Evolutionary conservation across 176 grass and related monocot species (phyloP).

Genomic region (Aegilops bicornis): DNA sequence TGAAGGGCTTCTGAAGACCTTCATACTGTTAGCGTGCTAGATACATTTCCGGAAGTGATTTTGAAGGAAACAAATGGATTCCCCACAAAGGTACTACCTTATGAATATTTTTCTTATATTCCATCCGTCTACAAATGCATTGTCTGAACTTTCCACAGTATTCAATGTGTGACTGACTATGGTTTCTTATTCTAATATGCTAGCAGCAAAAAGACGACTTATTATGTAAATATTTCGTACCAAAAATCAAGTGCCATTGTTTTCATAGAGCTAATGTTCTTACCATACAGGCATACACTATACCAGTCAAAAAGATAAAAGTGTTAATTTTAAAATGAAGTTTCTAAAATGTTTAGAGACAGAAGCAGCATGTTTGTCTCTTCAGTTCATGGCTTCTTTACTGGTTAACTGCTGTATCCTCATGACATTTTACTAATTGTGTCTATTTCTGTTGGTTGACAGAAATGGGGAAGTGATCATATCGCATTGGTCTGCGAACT

Average conservation of each 20-base stretch:
- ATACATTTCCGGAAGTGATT: conserved; percentile 85
- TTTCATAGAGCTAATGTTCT: neutral
- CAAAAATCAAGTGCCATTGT: neutral
- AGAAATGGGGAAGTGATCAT: conserved; percentile 99
- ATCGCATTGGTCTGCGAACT: conserved; percentile 78
- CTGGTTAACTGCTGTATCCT: neutral
- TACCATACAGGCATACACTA: neutral
- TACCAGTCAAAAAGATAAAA: neutral
- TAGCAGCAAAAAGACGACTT: neutral
- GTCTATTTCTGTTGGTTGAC: conserved; percentile 25
- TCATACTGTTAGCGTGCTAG: conserved; percentile 68
- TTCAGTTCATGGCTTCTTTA: neutral
- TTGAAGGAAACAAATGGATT: conserved; percentile 68
- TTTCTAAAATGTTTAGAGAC: conserved; percentile 11
- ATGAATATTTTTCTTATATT: conserved; percentile 3
- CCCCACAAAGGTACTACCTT: conserved; percentile 71
- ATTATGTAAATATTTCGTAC: neutral
- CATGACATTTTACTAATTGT: neutral
- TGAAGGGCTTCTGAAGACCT: conserved; percentile 77
- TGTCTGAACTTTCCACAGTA: neutral
- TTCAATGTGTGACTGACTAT: neutral
- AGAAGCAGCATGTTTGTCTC: neutral
- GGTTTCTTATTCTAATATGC: neutral
- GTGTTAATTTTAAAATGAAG: neutral
- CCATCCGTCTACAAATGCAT: neutral